Evolutionary conservation across 164 flowering plant species (phyloP).

Genomic region (Nymphaea colorata): DNA sequence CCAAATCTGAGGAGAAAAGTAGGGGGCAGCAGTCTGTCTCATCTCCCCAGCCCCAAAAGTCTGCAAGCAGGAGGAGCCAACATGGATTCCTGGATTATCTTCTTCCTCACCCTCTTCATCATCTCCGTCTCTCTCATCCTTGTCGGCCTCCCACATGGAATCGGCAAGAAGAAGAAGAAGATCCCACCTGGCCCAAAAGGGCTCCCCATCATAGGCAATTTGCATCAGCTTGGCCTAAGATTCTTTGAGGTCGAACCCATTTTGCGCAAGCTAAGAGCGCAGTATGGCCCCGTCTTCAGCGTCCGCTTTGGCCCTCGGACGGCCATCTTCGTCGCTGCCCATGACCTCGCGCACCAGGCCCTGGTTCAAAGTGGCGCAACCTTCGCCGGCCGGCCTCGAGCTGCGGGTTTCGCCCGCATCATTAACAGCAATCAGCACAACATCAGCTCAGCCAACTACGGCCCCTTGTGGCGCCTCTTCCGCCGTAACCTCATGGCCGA

Average conservation of each 20-base stretch:
- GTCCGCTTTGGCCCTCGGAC: conserved; percentile 18
- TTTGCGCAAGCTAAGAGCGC: conserved; percentile 13
- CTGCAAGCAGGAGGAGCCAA: no score
- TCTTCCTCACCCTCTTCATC: neutral
- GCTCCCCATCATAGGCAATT: conserved; percentile 19
- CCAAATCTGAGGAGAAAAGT: no score
- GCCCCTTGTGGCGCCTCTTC: conserved; percentile 32
- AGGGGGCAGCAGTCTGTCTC: no score
- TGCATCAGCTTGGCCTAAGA: conserved; percentile 15
- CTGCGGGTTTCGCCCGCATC: conserved; percentile 3
- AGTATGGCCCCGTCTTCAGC: conserved; percentile 34
- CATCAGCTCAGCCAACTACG: conserved; percentile 23
- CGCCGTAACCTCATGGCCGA: conserved; percentile 27
- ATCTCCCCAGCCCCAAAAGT: no score
- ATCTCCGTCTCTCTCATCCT: neutral
- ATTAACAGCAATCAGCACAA: conserved; percentile 16
- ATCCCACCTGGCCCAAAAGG: conserved; percentile 36
- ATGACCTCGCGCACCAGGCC: conserved; percentile 25
- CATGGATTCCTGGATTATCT: conserved; percentile 1
- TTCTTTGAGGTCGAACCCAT: conserved; percentile 9
- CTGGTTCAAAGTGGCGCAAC: conserved; percentile 31
- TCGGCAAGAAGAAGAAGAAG: neutral
- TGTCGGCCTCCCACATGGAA: neutral
- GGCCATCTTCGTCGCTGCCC: conserved; percentile 21
- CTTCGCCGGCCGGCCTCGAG: conserved; percentile 29